Evolutionary conservation across 257 asterid genomes (phyloP), one percentile per base, ranked within the genome.

Genomic region (Solanum microdontum): DNA sequence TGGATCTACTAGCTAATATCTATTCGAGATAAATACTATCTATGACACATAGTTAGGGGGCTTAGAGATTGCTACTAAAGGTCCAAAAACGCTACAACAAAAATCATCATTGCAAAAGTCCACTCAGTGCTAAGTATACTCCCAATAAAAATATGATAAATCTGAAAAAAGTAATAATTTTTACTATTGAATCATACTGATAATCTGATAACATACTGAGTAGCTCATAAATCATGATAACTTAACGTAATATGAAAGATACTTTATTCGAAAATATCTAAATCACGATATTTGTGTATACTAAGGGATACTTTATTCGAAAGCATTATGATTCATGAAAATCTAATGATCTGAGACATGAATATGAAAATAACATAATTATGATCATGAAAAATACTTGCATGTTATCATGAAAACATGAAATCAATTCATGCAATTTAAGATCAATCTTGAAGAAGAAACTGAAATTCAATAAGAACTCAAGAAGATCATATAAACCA

Each of bases 11-110:
- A 55, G 10, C 11, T 19, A 55, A 55, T 55, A 8, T 55, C 64
- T 2, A 55, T 6, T 17, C 0, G 23, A 6, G 64, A 19, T 19
- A 55, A 7, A 55, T 55, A 3, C 10, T 19, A 6, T 7, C 0
- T 0, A 0, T 55, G n/a, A 6, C n/a, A 55, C 4, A 0, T 55
- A 17, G 64, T 55, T 55, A 17, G 1, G 4, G n/a, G 64, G 8
- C n/a, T 17, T 55, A 55, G 64, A 17, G 2, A 55, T 55, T 55
- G n/a, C 64, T 55, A 55, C 64, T 17, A 55, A 55, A 55, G 64
- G 64, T 55, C 64, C n/a, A 55, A 17, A 17, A 1, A 17, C 4
- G 2, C 3, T 55, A 6, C 23, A 37, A 37, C 10, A 3, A 0
- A 55, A 55, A 55, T 3, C 10, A 17, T 55, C 64, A 51, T 48